Evolutionary conservation across 768 basidiomycete genomes (phyloP).

Genomic region (Pleurotus giganteus): DNA sequence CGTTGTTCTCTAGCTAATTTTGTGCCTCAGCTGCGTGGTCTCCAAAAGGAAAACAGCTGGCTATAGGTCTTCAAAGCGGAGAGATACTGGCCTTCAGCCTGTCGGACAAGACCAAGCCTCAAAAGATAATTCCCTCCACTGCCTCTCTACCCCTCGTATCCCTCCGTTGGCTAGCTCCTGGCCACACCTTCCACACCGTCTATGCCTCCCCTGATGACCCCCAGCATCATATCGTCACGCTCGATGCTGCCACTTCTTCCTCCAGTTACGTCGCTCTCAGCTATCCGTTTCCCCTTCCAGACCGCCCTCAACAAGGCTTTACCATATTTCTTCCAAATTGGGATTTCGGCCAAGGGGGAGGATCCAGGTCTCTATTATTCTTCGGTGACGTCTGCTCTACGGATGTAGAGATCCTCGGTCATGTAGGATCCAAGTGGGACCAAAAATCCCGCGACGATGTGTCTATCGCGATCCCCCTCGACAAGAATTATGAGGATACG

Average conservation of each 20-base stretch:
- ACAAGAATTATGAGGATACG: slow-evolving; percentile 69
- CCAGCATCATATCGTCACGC: slow-evolving; percentile 40
- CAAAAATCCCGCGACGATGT: slow-evolving; percentile 42
- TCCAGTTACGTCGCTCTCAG: slow-evolving; percentile 34
- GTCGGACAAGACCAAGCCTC: slow-evolving; percentile 47
- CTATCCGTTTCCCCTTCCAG: slow-evolving; percentile 37
- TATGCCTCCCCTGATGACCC: slow-evolving; percentile 41
- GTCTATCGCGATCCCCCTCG: slow-evolving; percentile 57
- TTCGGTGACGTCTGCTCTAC: slow-evolving; percentile 45
- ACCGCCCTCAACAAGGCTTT: slow-evolving; percentile 39
- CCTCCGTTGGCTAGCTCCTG: slow-evolving; percentile 65
- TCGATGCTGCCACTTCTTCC: slow-evolving; percentile 40
- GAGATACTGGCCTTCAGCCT: slow-evolving; percentile 69
- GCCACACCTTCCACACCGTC: slow-evolving; percentile 64
- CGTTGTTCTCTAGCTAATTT: not conserved
- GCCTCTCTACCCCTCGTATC: slow-evolving; percentile 47
- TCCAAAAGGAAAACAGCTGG: slow-evolving; percentile 82
- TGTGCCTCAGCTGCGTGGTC: slow-evolving; percentile 72
- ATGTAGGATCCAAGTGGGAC: slow-evolving; percentile 40
- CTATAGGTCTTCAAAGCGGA: slow-evolving; percentile 68
- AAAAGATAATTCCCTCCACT: slow-evolving; percentile 62
- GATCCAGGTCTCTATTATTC: slow-evolving; percentile 38
- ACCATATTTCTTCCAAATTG: slow-evolving; percentile 40
- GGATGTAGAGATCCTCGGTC: slow-evolving; percentile 47
- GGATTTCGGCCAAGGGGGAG: slow-evolving; percentile 41